Evolutionary conservation across 768 basidiomycete genomes (phyloP), one percentile per base, ranked within the genome.

Genomic region (Podaxis rugospora): DNA sequence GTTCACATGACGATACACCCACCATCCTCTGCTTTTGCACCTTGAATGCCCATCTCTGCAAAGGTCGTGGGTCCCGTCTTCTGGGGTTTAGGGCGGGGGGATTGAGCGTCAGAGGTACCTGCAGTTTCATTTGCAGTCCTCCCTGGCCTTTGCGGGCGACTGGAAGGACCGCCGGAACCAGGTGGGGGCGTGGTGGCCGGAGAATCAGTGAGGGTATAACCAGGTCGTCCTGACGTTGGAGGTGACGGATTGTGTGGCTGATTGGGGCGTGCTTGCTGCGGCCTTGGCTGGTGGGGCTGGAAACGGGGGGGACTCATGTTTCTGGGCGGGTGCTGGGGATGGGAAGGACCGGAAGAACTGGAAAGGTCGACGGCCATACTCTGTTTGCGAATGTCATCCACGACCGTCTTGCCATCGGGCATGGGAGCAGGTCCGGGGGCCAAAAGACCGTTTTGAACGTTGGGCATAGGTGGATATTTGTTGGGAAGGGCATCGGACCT

Each of bases 1-100:
- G 11, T 25, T 49, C 71, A 97, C 93, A 97, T 95, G 64, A 97
- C 82, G 36, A 91, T 75, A 77, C 94, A 96, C 0, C 92, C 88
- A 73, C 93, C 87, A 4, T 91, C 84, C 67, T 93, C 86, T 47
- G 85, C 82, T 67, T 89, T 91, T 27, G 80, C 83, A 11, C 88
- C 87, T 35, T 87, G 83, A 68, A 94, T 89, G 0, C 95, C 95
- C 94, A 97, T 95, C 78, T 96, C 94, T 21, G 88, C 90, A 75
- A 97, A 95, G 47, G 93, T 65, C 28, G 73, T 63, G 54, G 64
- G 66, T 50, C 62, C 68, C 5, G 69, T 67, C 36, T 66, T 69
- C 25, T 63, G 63, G 5, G 56, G 64, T 42, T 65, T 65, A 6
- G 61, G 47, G 6, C 42, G n/a, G 16, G 42, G 2, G 35, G 62